Evolutionary conservation across 495 filamentous ascomycete species (phyloP), one percentile per base, ranked within the genome.

Genomic region (Penicillium nucicola): DNA sequence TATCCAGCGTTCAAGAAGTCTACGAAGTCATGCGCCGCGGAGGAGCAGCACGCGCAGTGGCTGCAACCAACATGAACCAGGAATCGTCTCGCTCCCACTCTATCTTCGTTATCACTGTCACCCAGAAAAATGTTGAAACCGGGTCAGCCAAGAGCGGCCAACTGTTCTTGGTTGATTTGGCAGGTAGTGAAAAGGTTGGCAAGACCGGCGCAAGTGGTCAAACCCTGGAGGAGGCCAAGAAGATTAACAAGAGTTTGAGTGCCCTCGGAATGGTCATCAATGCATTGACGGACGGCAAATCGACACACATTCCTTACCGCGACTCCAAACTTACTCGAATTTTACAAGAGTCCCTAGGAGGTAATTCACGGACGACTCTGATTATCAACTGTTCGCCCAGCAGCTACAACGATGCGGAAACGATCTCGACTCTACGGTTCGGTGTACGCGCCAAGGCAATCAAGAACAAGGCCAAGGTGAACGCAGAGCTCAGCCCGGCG

Each of bases 401-500:
- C 68, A 96, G 90, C 61, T 98, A 97, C 74, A 98, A 98, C 71
- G 93, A 96, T 71, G 85, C 85, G 44, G 93, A 98, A 76, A 98
- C 93, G 0, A 70, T 98, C 41, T 89, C 90, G 30, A 98, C 93
- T 8, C 76, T 98, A 38, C 83, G 92, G 23, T 98, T 98, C 67
- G 93, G 93, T 78, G 92, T 96, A 67, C 79, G 93, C 58, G 93
- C 93, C 34, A 98, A 98, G 78, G 86, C 91, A 0, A 98, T 98
- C 71, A 97, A 98, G 85, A 97, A 98, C 75, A 97, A 97, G 78
- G 93, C 93, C 64, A 97, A 97, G 88, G 86, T 98, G 77, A 98
- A 98, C 66, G 92, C 91, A 35, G 93, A 98, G 65, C 80, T 97
- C 55, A 97, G 92, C 63, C 93, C 93, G 10, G 83, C 88, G 6